Evolutionary conservation across 2,329 filamentous ascomycete genomes (phyloP).

Genomic region (Colletotrichum lindemuthianum): DNA sequence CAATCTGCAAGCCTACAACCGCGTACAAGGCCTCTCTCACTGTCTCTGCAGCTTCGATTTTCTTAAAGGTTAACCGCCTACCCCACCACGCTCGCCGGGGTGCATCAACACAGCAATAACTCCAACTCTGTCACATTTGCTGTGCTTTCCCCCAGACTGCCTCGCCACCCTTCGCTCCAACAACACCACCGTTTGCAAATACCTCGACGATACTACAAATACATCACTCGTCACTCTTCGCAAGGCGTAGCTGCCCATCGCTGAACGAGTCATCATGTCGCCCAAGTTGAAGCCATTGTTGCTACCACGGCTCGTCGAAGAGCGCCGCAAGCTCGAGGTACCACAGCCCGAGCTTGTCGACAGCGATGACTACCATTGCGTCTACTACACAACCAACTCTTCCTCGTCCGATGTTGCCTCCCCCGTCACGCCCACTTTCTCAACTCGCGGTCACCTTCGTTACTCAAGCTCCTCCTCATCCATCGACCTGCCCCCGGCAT

Average conservation of each 20-base stretch:
- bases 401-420: constrained; percentile 75
- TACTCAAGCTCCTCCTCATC: constrained; percentile 84
- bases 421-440: constrained; percentile 77
- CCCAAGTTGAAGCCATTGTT: constrained; percentile 63
- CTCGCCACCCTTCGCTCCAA: constrained; percentile 8
- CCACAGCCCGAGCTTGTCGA: constrained; percentile 40
- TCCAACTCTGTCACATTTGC: constrained; percentile 19
- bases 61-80: constrained; percentile 10
- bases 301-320: constrained; percentile 64
- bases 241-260: constrained; percentile 14
- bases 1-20: constrained; percentile 5
- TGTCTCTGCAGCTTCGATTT: constrained; percentile 14
- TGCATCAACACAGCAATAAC: constrained; percentile 5
- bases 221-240: background rate
- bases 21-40: constrained; percentile 6
- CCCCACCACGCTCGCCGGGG: constrained; percentile 20
- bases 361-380: constrained; percentile 48
- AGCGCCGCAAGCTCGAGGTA: constrained; percentile 55
- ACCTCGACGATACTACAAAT: background rate
- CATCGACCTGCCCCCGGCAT: constrained; percentile 67
- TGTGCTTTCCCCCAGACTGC: constrained; percentile 11
- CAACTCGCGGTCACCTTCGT: constrained; percentile 69
- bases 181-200: constrained; percentile 1
- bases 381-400: constrained; percentile 61
- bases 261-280: constrained; percentile 49